Base-by-base conservation (phyloP, 2,329 filamentous ascomycete genomes). In the Trichoderma sp. region DNA sequence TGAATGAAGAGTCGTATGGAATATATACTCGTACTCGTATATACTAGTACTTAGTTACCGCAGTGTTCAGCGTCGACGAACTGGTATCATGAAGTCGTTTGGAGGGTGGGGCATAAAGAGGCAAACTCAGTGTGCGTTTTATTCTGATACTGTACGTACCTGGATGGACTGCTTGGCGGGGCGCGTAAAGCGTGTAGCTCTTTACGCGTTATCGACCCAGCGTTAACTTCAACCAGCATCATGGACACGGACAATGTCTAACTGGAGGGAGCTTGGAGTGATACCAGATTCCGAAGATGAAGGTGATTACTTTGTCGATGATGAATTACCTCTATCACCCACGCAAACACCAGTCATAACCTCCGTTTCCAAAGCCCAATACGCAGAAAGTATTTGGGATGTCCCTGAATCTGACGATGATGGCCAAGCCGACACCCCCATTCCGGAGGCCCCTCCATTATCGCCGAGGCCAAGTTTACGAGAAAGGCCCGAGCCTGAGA, bases 201-300 rank as follows among this genome's bases (percentile, higher is more conserved):
- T 67, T 67, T 28, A 57, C 51, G 56, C 51, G 64, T 67, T 57
- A 39, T 57, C 24, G 14, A 56, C 14, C 15, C 24, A 32, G 39
- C 62, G 47, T 51, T 34, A 36, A 57, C 51, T n/a, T 67, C 9
- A 15, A 28, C 51, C 24, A 56, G 21, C 30, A 36, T 57, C 47
- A 57, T 43, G 64, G 64, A 57, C n/a, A 34, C 32, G 12, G 70
- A 79, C 63, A 75, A 86, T 86, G 85, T 79, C 78, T 71, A 82
- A 82, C 74, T 86, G 85, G 85, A 86, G 82, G 81, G 83, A 84
- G 75, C 77, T 84, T 78, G 85, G 85, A 76, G 84, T 85, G 77
- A 81, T 86, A 74, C 85, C 85, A 71, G 85, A 86, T 78, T 86
- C 85, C 73, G 85, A 86, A 76, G 85, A 86, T 71, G 84, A 86